Evolutionary conservation across 2,329 filamentous ascomycete species (phyloP), one percentile per base, ranked within the genome.

Genomic region (Sclerotinia spermophila): DNA sequence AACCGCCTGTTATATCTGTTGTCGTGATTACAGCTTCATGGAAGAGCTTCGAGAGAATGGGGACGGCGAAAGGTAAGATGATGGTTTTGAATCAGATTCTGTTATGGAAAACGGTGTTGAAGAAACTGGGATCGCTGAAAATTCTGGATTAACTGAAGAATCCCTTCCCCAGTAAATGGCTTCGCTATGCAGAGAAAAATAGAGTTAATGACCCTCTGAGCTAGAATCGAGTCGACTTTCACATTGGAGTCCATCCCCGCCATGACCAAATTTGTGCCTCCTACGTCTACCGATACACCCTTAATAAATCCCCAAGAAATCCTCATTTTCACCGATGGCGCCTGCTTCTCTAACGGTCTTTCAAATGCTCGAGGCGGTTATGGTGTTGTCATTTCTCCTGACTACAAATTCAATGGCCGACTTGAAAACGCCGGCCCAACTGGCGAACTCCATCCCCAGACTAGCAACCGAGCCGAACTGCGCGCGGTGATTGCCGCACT

Each of bases 401-500:
- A 10, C 2, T 2, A 35, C 3, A 45, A 24, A 33, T 17, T 38
- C 11, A 48, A 24, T 5, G 70, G 71, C 44, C 66, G 69, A 19
- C 67, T 73, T 10, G 67, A 73, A 70, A 62, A 71, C 42, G 58
- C 59, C 21, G 69, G 71, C 10, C 71, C 66, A 8, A 60, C n/a
- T 7, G 38, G 75, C 51, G 58, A 60, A 42, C 10, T 24, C 1
- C 38, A 60, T 13, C 65, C 73, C 5, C 82, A 84, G 72, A 86
- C 80, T 30, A 86, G 81, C 79, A 85, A 86, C 73, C 81, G 86
- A 7, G 86, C 86, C 7, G 84, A 87, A 75, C 81, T 88, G 7
- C 85, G 85, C 15, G 85, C 85, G 10, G 83, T 83, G 15, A 82
- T 86, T 62, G 83, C 81, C 5, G 86, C 82, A 15, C 80, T 87